Conservation (phyloP, 805 yeast species). For the Zygosaccharomyces siamensis region DNA sequence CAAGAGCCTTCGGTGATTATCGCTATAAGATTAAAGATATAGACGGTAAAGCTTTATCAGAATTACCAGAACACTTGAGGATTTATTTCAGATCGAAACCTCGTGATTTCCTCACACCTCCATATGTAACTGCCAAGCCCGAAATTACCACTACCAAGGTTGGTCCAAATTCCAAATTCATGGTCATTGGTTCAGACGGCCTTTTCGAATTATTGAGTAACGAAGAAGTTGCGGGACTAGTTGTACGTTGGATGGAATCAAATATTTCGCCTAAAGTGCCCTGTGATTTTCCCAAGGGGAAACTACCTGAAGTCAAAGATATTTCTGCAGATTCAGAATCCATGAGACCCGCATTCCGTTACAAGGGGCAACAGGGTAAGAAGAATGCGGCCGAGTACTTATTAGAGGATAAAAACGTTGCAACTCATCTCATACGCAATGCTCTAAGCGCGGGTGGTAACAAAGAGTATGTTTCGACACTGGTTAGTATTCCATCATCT, state of each 20-base stretch:
- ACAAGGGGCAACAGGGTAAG: constrained; percentile 34
- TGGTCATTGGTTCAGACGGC: constrained; percentile 94
- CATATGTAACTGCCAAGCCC: constrained; percentile 96
- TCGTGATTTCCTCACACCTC: constrained; percentile 75
- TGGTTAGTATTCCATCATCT: constrained; percentile 88
- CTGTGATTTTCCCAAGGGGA: constrained; percentile 19
- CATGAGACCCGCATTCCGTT: constrained; percentile 72
- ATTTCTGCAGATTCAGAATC: constrained; percentile 51
- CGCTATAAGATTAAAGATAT: constrained; percentile 74
- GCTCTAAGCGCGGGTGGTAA: constrained; percentile 88
- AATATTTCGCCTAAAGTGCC: constrained; percentile 32
- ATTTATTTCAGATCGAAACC: constrained; percentile 80
- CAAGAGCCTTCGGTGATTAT: constrained; percentile 96
- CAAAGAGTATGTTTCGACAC: constrained; percentile 79
- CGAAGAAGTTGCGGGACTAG: constrained; percentile 88
- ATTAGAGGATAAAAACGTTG: constrained; percentile 79
- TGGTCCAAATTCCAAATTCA: constrained; percentile 66
- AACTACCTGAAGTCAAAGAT: constrained; percentile 60
- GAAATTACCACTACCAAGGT: constrained; percentile 79
- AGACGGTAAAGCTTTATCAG: constrained; percentile 39
- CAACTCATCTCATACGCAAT: constrained; percentile 90
- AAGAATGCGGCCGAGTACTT: constrained; percentile 40
- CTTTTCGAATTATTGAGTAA: constrained; percentile 85
- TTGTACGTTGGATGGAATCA: constrained; percentile 86
- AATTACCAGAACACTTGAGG: constrained; percentile 71